Evolutionary conservation across 164 flowering plant species (phyloP).

Genomic region (Vitis vinifera): DNA sequence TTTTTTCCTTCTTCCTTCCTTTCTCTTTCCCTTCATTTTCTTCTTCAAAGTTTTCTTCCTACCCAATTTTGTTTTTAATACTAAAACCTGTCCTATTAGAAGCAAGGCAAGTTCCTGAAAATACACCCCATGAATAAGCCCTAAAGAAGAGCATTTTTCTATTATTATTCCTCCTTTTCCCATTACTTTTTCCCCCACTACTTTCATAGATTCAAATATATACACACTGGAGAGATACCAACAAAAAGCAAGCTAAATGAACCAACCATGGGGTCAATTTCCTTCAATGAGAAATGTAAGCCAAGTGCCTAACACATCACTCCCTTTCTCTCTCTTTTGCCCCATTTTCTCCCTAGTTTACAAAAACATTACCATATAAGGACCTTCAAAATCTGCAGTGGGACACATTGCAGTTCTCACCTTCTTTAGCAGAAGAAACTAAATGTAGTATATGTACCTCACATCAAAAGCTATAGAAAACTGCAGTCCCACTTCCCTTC

Average conservation of each 20-base stretch:
- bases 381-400: slow-evolving; percentile 1
- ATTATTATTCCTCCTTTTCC: too few species aligned
- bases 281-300: not conserved
- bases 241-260: not conserved
- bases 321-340: not conserved
- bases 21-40: too few species aligned
- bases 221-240: not conserved
- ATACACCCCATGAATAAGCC: too few species aligned
- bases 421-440: slow-evolving; percentile 1
- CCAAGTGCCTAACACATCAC: not conserved
- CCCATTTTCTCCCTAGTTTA: not conserved
- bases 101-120: too few species aligned
- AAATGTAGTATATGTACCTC: not conserved
- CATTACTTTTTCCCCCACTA: too few species aligned
- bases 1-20: too few species aligned
- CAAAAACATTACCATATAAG: not conserved
- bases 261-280: not conserved
- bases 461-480: not conserved
- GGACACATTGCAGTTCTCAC: slow-evolving; percentile 6
- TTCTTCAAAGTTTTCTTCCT: too few species aligned
- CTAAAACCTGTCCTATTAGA: too few species aligned
- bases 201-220: too few species aligned
- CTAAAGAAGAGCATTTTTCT: too few species aligned
- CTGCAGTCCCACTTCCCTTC: not conserved
- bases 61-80: too few species aligned